Conservation (phyloP, 2,329 filamentous ascomycete species). For the Bimuria novae-zelandiae region DNA sequence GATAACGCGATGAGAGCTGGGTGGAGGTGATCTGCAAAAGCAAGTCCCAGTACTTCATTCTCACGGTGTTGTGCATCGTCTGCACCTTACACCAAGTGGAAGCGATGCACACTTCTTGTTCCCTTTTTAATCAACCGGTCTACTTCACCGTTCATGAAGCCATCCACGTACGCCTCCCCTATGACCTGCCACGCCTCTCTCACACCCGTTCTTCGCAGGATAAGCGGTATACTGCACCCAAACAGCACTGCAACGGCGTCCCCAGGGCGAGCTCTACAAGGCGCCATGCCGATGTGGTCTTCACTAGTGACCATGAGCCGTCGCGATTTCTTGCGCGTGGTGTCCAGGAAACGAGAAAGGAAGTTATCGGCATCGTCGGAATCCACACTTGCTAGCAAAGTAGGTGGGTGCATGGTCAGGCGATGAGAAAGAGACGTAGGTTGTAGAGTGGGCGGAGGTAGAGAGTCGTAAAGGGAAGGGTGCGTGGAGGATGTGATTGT, state of each 20-base stretch:
- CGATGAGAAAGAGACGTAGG: slow-evolving; percentile 5
- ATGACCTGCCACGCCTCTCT: slow-evolving; percentile 31
- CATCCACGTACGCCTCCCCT: slow-evolving; percentile 35
- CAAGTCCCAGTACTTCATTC: neutral
- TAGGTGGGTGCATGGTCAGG: slow-evolving; percentile 13
- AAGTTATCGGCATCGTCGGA: slow-evolving; percentile 27
- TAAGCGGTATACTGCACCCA: slow-evolving; percentile 44
- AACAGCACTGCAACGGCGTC: slow-evolving; percentile 40
- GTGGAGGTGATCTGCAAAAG: too few relatives aligned
- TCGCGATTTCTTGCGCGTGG: slow-evolving; percentile 35
- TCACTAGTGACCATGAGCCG: slow-evolving; percentile 32
- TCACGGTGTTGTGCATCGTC: too few relatives aligned
- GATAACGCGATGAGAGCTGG: too few relatives aligned
- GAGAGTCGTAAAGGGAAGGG: slow-evolving; percentile 9
- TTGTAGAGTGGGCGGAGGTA: slow-evolving; percentile 13
- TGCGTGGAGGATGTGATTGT: slow-evolving; percentile 8
- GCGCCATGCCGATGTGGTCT: slow-evolving; percentile 34
- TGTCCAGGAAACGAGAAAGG: slow-evolving; percentile 35
- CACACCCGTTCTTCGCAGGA: slow-evolving; percentile 24
- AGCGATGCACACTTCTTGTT: neutral
- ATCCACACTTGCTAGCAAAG: slow-evolving; percentile 6
- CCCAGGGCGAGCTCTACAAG: slow-evolving; percentile 31
- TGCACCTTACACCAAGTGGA: neutral
- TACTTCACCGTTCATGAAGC: slow-evolving; percentile 36
- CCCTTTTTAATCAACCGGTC: neutral